Conservation (phyloP, 768 basidiomycete genomes). For the Dacryopinax spathularia region DNA sequence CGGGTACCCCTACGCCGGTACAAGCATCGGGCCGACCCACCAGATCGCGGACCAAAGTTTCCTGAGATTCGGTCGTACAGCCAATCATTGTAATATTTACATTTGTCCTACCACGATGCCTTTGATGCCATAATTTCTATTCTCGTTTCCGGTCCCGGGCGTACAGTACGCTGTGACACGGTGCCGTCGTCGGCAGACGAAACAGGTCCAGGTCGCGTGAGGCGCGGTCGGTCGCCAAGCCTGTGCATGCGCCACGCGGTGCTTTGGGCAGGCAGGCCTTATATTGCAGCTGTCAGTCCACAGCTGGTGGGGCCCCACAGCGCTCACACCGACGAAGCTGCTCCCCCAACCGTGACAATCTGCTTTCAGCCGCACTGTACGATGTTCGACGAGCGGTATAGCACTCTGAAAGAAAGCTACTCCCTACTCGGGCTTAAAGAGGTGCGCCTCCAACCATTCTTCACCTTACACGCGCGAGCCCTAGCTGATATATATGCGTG, state of each 20-base stretch:
- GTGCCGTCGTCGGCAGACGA: not conserved
- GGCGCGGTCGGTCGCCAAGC: not conserved
- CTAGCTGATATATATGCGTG: constrained; percentile 8
- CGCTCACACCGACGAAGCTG: not conserved
- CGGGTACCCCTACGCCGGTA: not conserved
- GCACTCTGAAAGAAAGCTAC: not conserved
- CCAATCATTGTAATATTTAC: not conserved
- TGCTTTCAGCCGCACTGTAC: not conserved
- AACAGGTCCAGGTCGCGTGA: constrained; percentile 1
- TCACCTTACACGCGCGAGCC: not conserved
- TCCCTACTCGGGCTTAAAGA: not conserved
- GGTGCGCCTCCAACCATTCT: constrained; percentile 3
- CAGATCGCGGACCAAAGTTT: not conserved
- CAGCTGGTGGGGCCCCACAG: constrained; percentile 2
- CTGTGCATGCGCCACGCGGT: not conserved
- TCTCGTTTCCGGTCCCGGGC: too few species aligned
- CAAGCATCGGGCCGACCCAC: not conserved
- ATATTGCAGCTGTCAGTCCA: not conserved
- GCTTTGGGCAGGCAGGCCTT: not conserved
- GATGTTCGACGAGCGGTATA: not conserved
- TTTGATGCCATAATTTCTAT: too few species aligned
- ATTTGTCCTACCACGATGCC: not conserved
- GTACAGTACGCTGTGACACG: not conserved
- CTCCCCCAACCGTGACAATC: not conserved
- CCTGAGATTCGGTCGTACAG: not conserved